phyloP scores from a whole-genome alignment of 257 asterid genomes.

The Solanum appendiculatum region DNA sequence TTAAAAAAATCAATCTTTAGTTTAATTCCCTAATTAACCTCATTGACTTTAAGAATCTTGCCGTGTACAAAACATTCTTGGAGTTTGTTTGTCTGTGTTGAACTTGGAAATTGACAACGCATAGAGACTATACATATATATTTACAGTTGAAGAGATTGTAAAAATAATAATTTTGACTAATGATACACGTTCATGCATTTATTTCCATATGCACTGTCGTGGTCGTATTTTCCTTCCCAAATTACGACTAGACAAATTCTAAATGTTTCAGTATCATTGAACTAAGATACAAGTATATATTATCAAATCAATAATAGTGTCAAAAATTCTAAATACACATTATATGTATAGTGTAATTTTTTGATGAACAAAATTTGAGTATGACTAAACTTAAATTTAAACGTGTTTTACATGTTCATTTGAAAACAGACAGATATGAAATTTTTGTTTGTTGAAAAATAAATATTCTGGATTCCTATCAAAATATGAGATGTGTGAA shows the following conservation, averaged over 20 bases:
- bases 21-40: not conserved
- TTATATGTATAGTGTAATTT: not conserved
- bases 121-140: not conserved
- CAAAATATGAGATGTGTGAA: not conserved
- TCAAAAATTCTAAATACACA: not conserved
- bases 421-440: not conserved
- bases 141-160: not conserved
- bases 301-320: not conserved
- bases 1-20: not conserved
- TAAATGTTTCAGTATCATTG: not conserved
- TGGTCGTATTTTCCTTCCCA: not conserved
- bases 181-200: not conserved
- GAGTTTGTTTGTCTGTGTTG: not conserved
- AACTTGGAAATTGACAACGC: not conserved
- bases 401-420: not conserved
- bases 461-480: not conserved
- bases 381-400: not conserved
- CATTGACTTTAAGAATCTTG: not conserved
- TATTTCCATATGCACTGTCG: not conserved
- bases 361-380: not conserved
- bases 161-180: not conserved
- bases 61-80: not conserved
- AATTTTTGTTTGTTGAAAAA: not conserved
- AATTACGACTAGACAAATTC: not conserved
- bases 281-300: not conserved